Evolutionary conservation across 192 early-diverging fungal species (phyloP), one percentile per base, ranked within the genome.

Genomic region (Podila minutissima): DNA sequence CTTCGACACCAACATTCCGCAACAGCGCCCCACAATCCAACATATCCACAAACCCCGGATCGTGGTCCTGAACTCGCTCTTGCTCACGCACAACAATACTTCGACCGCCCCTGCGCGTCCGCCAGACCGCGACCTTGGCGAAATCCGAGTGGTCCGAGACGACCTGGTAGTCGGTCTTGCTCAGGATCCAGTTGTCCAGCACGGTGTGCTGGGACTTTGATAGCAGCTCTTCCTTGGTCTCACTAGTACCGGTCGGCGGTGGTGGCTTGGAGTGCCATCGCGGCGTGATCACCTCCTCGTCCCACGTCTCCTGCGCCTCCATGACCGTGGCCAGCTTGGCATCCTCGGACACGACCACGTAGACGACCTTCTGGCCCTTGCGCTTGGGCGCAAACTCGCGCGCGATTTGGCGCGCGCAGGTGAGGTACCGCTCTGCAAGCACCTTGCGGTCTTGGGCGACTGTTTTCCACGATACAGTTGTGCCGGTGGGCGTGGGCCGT

Each of bases 331-430:
- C 62, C 67, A 70, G 51, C 20, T 28, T 67, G 4, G 67, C 33
- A 20, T 64, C 67, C 9, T 76, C 74, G 22, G 67, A 64, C 9
- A 70, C 67, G 29, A 64, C 67, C 15, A 76, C 67, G 55, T 48
- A 69, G 61, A 69, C 41, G 15, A 68, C 57, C 35, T 70, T 76
- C 65, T 76, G 67, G 50, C 62, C 67, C 15, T 70, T 69, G 19
- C 66, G 74, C 35, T 75, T 75, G 3, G 74, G 74, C 41, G 74
- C 74, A 58, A 75, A 69, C 29, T 69, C 66, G 17, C 61, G 74
- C 5, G 61, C 74, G 20, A 75, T 75, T 11, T 75, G 66, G 4
- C 74, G 66, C 9, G 74, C 74, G n/a, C 74, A 75, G 24, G 60
- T 69, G 7, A 69, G 28, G 51, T 75, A 75, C 31, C 66, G 22